Conservation (phyloP, 164 flowering plant genomes). For the Paratinospora sagittata region DNA sequence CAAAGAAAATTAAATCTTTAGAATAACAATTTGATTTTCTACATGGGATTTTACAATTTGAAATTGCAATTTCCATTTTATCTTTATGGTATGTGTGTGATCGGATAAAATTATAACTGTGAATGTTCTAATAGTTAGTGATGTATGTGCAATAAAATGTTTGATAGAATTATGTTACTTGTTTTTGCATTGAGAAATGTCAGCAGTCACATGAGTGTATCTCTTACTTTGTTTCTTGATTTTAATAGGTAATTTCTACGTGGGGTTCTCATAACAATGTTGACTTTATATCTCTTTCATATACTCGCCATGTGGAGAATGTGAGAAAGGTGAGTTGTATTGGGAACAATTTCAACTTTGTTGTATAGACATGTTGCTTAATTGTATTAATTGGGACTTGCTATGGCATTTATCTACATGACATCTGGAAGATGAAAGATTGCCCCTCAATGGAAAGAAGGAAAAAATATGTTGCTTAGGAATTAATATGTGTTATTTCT, state of each 20-base stretch:
- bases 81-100: not conserved
- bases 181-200: not conserved
- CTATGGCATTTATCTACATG: too few relatives aligned
- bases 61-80: too few relatives aligned
- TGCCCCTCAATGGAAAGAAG: not conserved
- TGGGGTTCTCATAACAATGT: slow-evolving; percentile 48
- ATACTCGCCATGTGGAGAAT: slow-evolving; percentile 45
- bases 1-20: too few relatives aligned
- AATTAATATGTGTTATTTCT: not conserved
- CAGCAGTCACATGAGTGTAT: not conserved
- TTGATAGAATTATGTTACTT: not conserved
- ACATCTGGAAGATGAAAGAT: not conserved
- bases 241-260: slow-evolving; percentile 34
- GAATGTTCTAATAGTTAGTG: too few relatives aligned
- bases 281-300: slow-evolving; percentile 42
- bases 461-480: not conserved
- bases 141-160: not conserved
- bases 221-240: slow-evolving; percentile 1
- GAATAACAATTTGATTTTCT: too few relatives aligned
- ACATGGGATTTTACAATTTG: too few relatives aligned
- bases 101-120: too few relatives aligned
- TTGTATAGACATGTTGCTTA: not conserved
- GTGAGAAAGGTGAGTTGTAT: slow-evolving; percentile 34
- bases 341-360: not conserved
- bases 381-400: not conserved